Percentiles rank a stretch among this genome's conserved stretches.
Conservation (phyloP, 1,284 basidiomycete genomes). For the Papiliotrema nemorosa region DNA sequence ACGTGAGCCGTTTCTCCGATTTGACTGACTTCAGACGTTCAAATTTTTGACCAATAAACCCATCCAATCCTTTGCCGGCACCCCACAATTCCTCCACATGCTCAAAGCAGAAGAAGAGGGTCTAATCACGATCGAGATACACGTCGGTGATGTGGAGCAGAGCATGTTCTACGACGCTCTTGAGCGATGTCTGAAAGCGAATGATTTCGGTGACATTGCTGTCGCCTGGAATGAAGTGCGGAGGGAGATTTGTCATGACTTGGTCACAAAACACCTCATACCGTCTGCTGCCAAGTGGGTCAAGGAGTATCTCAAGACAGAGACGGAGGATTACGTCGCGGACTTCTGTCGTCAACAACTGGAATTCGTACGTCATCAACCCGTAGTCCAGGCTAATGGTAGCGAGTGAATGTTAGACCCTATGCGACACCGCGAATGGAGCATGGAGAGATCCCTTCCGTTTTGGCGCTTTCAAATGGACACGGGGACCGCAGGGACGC, state of each 20-base stretch:
- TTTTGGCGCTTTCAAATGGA: conserved; percentile 91
- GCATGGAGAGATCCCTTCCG: conserved; percentile 70
- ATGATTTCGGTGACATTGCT: conserved; percentile 77
- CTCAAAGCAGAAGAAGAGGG: conserved; percentile 85
- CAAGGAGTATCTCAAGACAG: conserved; percentile 82
- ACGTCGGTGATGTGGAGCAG: conserved; percentile 62
- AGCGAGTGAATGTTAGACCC: conserved; percentile 60
- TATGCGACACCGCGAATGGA: conserved; percentile 63
- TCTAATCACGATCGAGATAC: conserved; percentile 73
- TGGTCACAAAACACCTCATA: conserved; percentile 67
- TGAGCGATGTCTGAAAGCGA: conserved; percentile 77
- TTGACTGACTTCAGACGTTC: conserved; percentile 65
- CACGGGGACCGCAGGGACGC: conserved; percentile 90
- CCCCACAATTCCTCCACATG: conserved; percentile 84
- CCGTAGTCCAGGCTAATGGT: conserved; percentile 2
- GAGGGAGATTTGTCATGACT: conserved; percentile 70
- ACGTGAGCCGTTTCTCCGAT: conserved; percentile 61
- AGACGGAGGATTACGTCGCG: conserved; percentile 81
- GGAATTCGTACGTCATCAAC: conserved; percentile 59
- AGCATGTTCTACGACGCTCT: conserved; percentile 63
- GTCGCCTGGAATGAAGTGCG: conserved; percentile 92
- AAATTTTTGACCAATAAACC: conserved; percentile 89
- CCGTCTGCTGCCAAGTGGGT: conserved; percentile 82
- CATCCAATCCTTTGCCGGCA: conserved; percentile 64
- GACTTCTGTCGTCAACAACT: conserved; percentile 64